phyloP scores from a whole-genome alignment of 352 stramenopile genomes.

The Pythium chondricola region DNA sequence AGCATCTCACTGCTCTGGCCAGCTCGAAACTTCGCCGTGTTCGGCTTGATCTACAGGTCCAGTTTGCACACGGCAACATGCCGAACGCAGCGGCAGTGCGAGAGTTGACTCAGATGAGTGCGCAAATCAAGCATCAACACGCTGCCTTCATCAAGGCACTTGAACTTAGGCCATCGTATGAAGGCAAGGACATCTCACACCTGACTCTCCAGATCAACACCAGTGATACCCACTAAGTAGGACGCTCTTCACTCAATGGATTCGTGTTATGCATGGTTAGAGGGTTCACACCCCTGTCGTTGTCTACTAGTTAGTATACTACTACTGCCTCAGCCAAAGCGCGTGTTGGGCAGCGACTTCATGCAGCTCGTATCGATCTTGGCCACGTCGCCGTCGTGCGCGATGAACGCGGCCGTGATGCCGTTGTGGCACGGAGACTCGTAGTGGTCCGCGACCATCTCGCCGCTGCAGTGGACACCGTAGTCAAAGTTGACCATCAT shows the following conservation, averaged over 20 bases:
- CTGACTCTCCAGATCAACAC: conserved; percentile 8
- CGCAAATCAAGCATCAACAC: too few relatives aligned
- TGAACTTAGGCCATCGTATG: too few relatives aligned
- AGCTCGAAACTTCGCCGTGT: too few relatives aligned
- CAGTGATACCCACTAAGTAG: not conserved
- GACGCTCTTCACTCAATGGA: not conserved
- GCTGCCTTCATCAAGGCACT: too few relatives aligned
- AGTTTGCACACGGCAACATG: too few relatives aligned
- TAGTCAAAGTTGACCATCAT: conserved; percentile 24
- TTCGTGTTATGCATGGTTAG: not conserved
- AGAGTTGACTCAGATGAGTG: too few relatives aligned
- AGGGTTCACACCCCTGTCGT: not conserved
- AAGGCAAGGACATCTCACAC: conserved; percentile 3
- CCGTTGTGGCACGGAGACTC: conserved; percentile 10
- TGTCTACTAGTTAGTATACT: not conserved
- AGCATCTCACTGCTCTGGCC: too few relatives aligned
- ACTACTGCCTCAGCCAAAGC: conserved; percentile 2
- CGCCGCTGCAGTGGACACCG: conserved; percentile 14
- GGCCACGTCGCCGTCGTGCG: conserved; percentile 11
- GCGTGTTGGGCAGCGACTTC: not conserved
- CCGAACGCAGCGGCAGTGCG: too few relatives aligned
- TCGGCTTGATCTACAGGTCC: too few relatives aligned
- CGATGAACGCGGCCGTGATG: conserved; percentile 18
- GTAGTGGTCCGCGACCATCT: conserved; percentile 1
- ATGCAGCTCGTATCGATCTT: conserved; percentile 16